Conservation (phyloP, 495 filamentous ascomycete species). For the Penicillium psychrofluorescens region DNA sequence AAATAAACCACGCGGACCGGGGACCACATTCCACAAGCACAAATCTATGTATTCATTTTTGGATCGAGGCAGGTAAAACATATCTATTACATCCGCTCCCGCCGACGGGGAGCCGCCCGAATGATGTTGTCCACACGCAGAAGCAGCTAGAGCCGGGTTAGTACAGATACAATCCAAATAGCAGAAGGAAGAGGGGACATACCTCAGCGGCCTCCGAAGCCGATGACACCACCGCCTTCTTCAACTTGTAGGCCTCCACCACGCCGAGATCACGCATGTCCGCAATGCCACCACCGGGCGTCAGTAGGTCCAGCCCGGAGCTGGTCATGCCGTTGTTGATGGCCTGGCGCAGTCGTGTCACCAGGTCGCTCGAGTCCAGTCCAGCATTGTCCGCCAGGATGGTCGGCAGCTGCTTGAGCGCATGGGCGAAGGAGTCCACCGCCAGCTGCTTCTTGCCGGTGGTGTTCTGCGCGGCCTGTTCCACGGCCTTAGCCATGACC, state of each 20-base stretch:
- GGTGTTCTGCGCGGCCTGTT: slow-evolving; percentile 86
- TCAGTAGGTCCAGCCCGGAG: slow-evolving; percentile 82
- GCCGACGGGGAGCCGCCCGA: slow-evolving; percentile 64
- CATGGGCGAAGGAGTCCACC: slow-evolving; percentile 80
- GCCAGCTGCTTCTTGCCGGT: slow-evolving; percentile 95
- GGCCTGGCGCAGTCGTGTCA: slow-evolving; percentile 83
- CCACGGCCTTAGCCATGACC: slow-evolving; percentile 97
- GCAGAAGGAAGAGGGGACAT: slow-evolving; percentile 9
- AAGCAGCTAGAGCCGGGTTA: slow-evolving; percentile 49
- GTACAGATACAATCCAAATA: background rate
- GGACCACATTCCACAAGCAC: too few species aligned
- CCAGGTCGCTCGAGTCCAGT: slow-evolving; percentile 88
- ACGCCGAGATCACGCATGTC: slow-evolving; percentile 96
- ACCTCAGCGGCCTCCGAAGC: slow-evolving; percentile 96
- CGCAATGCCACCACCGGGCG: slow-evolving; percentile 85
- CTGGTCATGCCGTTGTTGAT: slow-evolving; percentile 91
- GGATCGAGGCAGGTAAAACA: slow-evolving; percentile 2
- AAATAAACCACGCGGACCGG: too few species aligned
- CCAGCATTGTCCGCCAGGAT: slow-evolving; percentile 97
- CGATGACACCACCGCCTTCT: slow-evolving; percentile 90
- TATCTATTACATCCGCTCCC: slow-evolving; percentile 59
- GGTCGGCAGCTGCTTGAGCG: slow-evolving; percentile 87
- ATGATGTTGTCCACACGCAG: slow-evolving; percentile 86
- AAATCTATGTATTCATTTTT: too few species aligned
- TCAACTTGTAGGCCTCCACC: slow-evolving; percentile 98